These are phyloP conservation scores for Vicia villosa DNA, from an alignment of 306 rosid species.

Conservation along the genomic window DNA sequence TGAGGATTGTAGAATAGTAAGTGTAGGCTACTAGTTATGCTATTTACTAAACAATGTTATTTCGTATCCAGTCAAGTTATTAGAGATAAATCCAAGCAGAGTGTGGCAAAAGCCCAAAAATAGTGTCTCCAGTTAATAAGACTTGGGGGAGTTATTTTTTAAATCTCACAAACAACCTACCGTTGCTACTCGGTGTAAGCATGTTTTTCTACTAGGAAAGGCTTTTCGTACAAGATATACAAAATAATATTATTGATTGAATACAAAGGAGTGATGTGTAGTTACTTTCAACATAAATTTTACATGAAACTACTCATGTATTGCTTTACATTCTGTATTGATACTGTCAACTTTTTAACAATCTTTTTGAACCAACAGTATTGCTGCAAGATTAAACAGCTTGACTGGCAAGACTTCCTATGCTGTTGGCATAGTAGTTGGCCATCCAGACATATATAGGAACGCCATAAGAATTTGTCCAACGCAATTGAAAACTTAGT, in stretches of 20 bases:
- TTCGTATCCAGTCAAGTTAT: background rate
- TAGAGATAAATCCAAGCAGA: slow-evolving; percentile 26
- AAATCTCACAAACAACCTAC: slow-evolving; percentile 1
- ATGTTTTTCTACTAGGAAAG: background rate
- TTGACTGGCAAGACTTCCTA: slow-evolving; percentile 5
- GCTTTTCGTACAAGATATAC: background rate
- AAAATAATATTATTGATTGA: background rate
- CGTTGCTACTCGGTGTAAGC: background rate
- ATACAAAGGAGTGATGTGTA: too few species aligned
- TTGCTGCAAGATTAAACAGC: slow-evolving; percentile 9
- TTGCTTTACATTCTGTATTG: background rate
- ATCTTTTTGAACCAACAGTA: background rate
- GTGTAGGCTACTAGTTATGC: slow-evolving; percentile 20
- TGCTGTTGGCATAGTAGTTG: background rate
- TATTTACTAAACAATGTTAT: background rate
- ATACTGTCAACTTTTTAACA: background rate
- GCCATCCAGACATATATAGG: background rate
- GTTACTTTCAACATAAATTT: too few species aligned
- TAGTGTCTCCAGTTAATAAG: background rate
- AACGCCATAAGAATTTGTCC: background rate
- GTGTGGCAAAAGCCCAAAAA: slow-evolving; percentile 1
- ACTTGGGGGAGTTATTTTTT: background rate
- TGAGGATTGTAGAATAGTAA: slow-evolving; percentile 2
- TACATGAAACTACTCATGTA: too few species aligned
- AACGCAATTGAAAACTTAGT: slow-evolving; percentile 29